These are phyloP conservation scores for Arbutus unedo DNA, from an alignment of 148 eudicot genomes.

Conservation along the genomic window DNA sequence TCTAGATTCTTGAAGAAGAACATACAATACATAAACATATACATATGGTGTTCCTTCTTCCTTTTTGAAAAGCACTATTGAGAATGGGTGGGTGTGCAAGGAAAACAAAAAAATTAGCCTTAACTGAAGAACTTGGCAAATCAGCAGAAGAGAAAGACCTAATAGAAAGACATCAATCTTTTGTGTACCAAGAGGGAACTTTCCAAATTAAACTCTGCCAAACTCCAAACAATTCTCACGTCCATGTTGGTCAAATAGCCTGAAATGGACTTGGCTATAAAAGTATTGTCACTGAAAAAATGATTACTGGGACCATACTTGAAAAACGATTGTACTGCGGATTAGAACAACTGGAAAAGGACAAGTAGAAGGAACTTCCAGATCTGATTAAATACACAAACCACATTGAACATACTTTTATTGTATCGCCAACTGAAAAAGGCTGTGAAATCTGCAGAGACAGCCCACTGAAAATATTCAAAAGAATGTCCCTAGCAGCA, in stretches of 20 bases:
- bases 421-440: slow-evolving; percentile 88
- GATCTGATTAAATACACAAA: not conserved
- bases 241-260: not conserved
- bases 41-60: not conserved
- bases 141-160: not conserved
- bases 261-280: not conserved
- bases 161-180: not conserved
- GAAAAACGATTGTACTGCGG: not conserved
- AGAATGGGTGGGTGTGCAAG: not conserved
- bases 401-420: slow-evolving; percentile 50
- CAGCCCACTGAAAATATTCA: slow-evolving; percentile 85
- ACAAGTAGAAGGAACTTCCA: not conserved
- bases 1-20: not conserved
- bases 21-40: not conserved
- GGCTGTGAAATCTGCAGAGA: slow-evolving; percentile 77
- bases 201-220: not conserved
- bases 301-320: not conserved
- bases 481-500: slow-evolving; percentile 82
- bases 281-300: not conserved
- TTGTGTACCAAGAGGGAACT: not conserved
- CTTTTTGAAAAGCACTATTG: not conserved
- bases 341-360: not conserved
- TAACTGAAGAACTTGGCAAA: not conserved
- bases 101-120: not conserved
- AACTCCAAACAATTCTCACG: not conserved